Conservation (phyloP, 2,329 filamentous ascomycete genomes). For the Pseudocercospora eumusae region DNA sequence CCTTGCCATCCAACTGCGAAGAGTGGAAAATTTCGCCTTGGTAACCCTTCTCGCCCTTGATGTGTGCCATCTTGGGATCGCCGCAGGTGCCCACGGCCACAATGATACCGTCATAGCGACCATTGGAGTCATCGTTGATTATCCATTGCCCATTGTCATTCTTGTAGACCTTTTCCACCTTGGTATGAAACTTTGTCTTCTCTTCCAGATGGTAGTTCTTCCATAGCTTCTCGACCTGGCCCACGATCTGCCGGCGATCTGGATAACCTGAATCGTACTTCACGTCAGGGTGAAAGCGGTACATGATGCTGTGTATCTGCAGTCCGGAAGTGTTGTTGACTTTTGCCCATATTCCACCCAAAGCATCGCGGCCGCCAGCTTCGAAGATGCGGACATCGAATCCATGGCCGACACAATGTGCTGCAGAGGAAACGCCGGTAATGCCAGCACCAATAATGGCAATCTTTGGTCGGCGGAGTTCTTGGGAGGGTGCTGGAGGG, state of each 20-base stretch:
- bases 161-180: constrained; percentile 68
- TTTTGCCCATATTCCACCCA: constrained; percentile 47
- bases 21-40: constrained; percentile 74
- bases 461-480: constrained; percentile 61
- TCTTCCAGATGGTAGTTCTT: constrained; percentile 69
- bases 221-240: constrained; percentile 72
- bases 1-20: constrained; percentile 71
- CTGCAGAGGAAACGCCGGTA: constrained; percentile 55
- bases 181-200: constrained; percentile 70
- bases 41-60: constrained; percentile 72
- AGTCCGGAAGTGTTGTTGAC: constrained; percentile 79
- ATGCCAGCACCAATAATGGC: constrained; percentile 56
- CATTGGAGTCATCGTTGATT: constrained; percentile 69
- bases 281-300: constrained; percentile 80
- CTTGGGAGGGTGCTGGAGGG: constrained; percentile 62
- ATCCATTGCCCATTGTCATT: constrained; percentile 72
- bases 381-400: constrained; percentile 83
- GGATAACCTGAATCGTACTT: constrained; percentile 77
- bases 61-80: constrained; percentile 69
- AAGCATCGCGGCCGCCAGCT: constrained; percentile 61
- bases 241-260: constrained; percentile 71
- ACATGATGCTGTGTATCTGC: constrained; percentile 85
- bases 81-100: constrained; percentile 80
- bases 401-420: constrained; percentile 81
- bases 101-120: constrained; percentile 76